These are phyloP conservation scores for Scopulariopsis brevicaulis DNA, from an alignment of 2,329 filamentous ascomycete species.

Conservation along the genomic window DNA sequence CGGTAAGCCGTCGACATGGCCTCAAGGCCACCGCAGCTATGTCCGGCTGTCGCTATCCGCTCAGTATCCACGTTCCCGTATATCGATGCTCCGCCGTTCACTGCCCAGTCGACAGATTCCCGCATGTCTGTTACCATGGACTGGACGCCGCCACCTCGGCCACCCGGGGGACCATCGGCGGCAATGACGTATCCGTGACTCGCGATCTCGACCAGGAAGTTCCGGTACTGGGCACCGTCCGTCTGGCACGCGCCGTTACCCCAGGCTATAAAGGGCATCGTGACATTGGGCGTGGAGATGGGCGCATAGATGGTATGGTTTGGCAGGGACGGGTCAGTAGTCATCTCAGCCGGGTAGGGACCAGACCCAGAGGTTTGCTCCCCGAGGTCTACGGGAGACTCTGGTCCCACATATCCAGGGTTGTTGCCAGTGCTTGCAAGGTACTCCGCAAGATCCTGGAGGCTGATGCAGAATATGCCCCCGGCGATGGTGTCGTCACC, in stretches of 20 bases:
- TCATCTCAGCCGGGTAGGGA: slow-evolving; percentile 1
- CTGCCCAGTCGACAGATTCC: background rate
- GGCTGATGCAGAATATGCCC: slow-evolving; percentile 2
- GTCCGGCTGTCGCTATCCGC: background rate
- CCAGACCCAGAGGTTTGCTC: background rate
- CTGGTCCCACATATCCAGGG: background rate
- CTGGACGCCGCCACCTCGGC: background rate
- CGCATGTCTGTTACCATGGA: background rate
- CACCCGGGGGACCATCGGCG: background rate
- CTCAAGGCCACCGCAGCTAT: slow-evolving; percentile 3
- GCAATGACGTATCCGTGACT: slow-evolving; percentile 2
- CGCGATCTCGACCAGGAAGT: slow-evolving; percentile 1
- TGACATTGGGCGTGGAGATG: background rate
- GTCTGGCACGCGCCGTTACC: slow-evolving; percentile 1
- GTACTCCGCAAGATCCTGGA: background rate
- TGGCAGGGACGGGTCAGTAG: background rate
- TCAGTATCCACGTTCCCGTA: background rate
- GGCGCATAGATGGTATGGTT: slow-evolving; percentile 3
- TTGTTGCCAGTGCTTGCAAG: background rate
- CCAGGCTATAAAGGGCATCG: background rate
- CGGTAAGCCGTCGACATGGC: slow-evolving; percentile 1
- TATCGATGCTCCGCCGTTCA: background rate
- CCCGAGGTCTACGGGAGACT: background rate
- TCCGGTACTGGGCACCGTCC: background rate
- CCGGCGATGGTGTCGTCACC: background rate